Evolutionary conservation across 495 filamentous ascomycete genomes (phyloP).

Genomic region (Hyaloscypha bicolor): DNA sequence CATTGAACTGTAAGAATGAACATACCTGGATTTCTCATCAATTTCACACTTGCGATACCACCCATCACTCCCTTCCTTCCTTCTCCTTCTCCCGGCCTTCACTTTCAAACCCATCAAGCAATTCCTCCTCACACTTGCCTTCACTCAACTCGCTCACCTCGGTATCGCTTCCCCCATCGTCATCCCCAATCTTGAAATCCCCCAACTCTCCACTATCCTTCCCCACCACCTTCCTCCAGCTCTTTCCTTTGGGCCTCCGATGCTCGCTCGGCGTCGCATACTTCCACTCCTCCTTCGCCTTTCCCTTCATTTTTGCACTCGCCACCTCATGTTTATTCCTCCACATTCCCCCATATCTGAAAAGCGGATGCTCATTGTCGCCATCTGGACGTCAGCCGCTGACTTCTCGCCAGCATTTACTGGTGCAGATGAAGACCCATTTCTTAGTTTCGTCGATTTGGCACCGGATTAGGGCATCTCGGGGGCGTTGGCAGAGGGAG

Average conservation of each 20-base stretch:
- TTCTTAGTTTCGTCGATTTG: slow-evolving; percentile 12
- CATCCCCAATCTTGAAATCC: not conserved
- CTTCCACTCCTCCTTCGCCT: slow-evolving; percentile 2
- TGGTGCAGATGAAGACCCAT: slow-evolving; percentile 12
- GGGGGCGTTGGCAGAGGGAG: not conserved
- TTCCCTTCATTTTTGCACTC: slow-evolving; percentile 14
- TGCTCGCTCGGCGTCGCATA: not conserved
- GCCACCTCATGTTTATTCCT: slow-evolving; percentile 14
- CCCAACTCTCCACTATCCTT: not conserved
- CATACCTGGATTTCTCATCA: not conserved
- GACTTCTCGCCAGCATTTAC: slow-evolving; percentile 6
- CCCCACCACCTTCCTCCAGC: not conserved
- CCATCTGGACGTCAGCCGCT: slow-evolving; percentile 7
- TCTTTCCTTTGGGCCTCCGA: not conserved
- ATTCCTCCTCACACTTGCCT: not conserved
- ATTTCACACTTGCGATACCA: not conserved
- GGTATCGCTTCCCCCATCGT: not conserved
- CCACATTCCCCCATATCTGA: slow-evolving; percentile 14
- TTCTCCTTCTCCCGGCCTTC: not conserved
- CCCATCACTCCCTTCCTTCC: not conserved
- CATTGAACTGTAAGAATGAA: not conserved
- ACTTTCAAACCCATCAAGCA: not conserved
- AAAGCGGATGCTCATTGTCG: not conserved
- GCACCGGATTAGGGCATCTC: slow-evolving; percentile 12
- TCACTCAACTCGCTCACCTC: not conserved